Evolutionary conservation across 1,284 basidiomycete species (phyloP).

Genomic region (Trametes versicolor): DNA sequence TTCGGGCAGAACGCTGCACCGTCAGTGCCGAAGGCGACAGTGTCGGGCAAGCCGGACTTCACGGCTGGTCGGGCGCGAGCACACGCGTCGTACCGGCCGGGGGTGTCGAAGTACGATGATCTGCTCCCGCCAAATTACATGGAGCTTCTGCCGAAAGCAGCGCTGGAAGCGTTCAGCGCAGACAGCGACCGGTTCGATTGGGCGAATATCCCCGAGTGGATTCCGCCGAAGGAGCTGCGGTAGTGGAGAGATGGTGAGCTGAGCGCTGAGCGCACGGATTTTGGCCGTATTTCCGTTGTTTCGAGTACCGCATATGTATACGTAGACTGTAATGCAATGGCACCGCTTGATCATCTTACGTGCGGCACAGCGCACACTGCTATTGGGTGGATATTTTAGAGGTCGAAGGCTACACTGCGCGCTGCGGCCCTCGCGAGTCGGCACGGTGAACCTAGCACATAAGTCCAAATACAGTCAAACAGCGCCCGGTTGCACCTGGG

Average conservation of each 20-base stretch:
- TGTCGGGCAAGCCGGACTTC: conserved; percentile 54
- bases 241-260: conserved; percentile 35
- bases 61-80: conserved; percentile 47
- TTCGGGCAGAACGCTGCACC: conserved; percentile 26
- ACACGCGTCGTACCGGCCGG: conserved; percentile 54
- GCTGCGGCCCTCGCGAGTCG: not conserved
- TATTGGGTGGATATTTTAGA: not conserved
- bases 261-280: not conserved
- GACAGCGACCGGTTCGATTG: conserved; percentile 69
- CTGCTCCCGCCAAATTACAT: conserved; percentile 68
- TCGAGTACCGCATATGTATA: conserved; percentile 1
- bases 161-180: conserved; percentile 67
- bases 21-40: conserved; percentile 6
- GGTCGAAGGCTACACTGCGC: not conserved
- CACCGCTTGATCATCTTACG: not conserved
- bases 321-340: not conserved
- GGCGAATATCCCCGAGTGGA: conserved; percentile 80
- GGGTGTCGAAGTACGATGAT: conserved; percentile 63
- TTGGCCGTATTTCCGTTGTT: not conserved
- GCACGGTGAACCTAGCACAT: conserved; percentile 4
- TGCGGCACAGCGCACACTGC: not conserved
- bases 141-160: conserved; percentile 59
- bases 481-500: not conserved
- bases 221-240: conserved; percentile 78
- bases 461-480: conserved; percentile 28